Base-by-base conservation (phyloP, 78 protist genomes). In the Emiliania huxleyi region DNA sequence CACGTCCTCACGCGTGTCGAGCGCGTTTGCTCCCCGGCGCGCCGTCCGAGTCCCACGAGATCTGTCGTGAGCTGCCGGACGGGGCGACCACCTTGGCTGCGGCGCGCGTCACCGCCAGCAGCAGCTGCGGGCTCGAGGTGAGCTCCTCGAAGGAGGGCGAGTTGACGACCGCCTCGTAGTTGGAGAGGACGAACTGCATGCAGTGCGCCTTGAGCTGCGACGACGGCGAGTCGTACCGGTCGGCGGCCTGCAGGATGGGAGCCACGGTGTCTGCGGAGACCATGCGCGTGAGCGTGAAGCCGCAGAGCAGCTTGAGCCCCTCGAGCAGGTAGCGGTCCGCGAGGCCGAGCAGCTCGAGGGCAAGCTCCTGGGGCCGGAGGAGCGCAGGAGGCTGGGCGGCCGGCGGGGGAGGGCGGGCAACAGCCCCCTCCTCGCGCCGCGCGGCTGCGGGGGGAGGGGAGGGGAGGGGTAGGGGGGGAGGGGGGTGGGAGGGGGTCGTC, bases 281-380 rank as follows among this genome's bases (percentile, higher is more conserved):
- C 49, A 40, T 37, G 25, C n/a, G 23, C 18, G 43, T 8, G 29
- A 77, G 46, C 22, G 87, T 40, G 49, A 77, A 77, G 87, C 87
- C 87, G 48, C 49, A 77, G 18, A 42, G 2, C 18, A 42, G 46
- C 46, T 77, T 77, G 44, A 93, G 92, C 33, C 69, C 93, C 0
- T 3, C 42, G 46, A 91, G 84, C 12, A 29, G 52, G 90, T 77
- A 91, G 43, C 35, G 48, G 35, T 77, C 83, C 21, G 93, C 89
- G 4, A 91, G 77, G 40, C 35, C 69, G 56, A 71, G 56, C 45
- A 91, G 49, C 45, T 46, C 93, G 6, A 77, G 29, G 6, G 83
- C 93, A 26, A 44, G n/a, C 12, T 43, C 83, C n/a, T n/a, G n/a
- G n/a, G n/a, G n/a, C n/a, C n/a, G n/a, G n/a, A n/a, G n/a, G n/a